A percentile compares a stretch with the other conserved stretches of the same genome.
Evolutionary conservation across 2,329 filamentous ascomycete genomes (phyloP).

Genomic region (Fonsecaea multimorphosa): DNA sequence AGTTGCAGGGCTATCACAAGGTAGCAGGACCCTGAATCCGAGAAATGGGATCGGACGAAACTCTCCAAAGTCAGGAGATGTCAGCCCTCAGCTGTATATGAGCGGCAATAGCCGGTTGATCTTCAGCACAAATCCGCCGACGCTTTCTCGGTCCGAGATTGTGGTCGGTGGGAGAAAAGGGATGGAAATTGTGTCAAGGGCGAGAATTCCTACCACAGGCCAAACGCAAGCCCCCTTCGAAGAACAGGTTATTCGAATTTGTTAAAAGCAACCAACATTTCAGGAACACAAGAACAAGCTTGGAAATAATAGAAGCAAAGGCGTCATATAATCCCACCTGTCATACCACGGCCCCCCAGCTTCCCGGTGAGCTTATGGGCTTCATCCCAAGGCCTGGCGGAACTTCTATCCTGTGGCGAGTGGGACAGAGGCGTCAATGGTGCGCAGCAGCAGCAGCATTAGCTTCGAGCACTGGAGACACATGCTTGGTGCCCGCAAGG

Average conservation of each 20-base stretch:
- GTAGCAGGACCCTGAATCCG: not conserved
- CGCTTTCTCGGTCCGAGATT: conserved; percentile 1
- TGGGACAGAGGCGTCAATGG: not conserved
- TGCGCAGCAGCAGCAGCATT: conserved; percentile 10
- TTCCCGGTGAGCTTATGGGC: not conserved
- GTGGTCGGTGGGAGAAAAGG: not conserved
- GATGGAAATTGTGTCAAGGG: not conserved
- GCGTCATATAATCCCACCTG: conserved; percentile 12
- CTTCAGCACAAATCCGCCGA: not conserved
- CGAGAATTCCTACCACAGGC: not conserved
- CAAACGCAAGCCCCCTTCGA: not conserved
- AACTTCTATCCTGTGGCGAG: conserved; percentile 7
- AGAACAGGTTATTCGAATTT: not conserved
- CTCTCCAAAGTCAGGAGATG: conserved; percentile 1
- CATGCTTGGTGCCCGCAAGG: conserved; percentile 23
- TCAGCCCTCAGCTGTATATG: not conserved
- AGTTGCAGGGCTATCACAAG: not conserved
- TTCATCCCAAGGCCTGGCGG: not conserved
- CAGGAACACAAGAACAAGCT: not conserved
- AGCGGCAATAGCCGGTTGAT: conserved; percentile 1
- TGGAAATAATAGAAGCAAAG: not conserved
- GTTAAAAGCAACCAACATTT: not conserved
- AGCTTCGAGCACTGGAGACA: conserved; percentile 3
- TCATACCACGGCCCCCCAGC: conserved; percentile 13
- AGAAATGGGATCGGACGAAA: not conserved